Conservation (phyloP, 371 early-diverging fungal genomes). For the Mucor indicus region DNA sequence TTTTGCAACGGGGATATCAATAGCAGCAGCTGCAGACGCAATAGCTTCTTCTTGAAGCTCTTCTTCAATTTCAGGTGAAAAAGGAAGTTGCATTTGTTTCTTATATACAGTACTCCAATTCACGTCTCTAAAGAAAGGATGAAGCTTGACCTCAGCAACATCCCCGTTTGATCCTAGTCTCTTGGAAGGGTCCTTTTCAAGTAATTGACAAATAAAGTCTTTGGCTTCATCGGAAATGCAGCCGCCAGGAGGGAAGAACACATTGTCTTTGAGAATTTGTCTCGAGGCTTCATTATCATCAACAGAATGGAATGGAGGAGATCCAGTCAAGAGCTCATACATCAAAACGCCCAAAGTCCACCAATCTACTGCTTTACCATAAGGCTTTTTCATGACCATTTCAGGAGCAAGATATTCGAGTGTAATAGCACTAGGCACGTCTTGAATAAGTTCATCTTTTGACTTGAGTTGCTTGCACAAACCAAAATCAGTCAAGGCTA, state of each 20-base stretch:
- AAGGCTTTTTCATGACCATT: constrained; percentile 93
- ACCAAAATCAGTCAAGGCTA: constrained; percentile 98
- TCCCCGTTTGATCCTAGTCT: constrained; percentile 81
- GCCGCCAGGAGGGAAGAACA: constrained; percentile 62
- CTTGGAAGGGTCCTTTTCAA: constrained; percentile 64
- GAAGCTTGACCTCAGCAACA: constrained; percentile 90
- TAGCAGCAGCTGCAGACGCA: constrained; percentile 4
- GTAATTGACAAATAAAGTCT: constrained; percentile 92
- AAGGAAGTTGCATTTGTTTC: constrained; percentile 11
- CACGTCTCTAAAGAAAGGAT: constrained; percentile 84
- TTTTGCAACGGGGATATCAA: neutral
- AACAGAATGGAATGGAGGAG: constrained; percentile 73
- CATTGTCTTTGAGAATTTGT: constrained; percentile 72
- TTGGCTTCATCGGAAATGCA: constrained; percentile 75
- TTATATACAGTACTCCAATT: constrained; percentile 71
- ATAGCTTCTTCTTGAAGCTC: constrained; percentile 8
- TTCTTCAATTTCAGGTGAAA: constrained; percentile 13
- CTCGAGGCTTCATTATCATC: constrained; percentile 79
- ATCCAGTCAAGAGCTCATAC: constrained; percentile 92
- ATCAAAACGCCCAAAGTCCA: constrained; percentile 97
- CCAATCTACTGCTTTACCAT: constrained; percentile 97
- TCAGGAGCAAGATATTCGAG: constrained; percentile 97
- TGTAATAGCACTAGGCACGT: constrained; percentile 93
- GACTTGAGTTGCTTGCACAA: constrained; percentile 88
- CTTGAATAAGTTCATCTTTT: constrained; percentile 81